Conservation (phyloP, 768 basidiomycete species). For the Pilatotrama ljubarskyi region DNA sequence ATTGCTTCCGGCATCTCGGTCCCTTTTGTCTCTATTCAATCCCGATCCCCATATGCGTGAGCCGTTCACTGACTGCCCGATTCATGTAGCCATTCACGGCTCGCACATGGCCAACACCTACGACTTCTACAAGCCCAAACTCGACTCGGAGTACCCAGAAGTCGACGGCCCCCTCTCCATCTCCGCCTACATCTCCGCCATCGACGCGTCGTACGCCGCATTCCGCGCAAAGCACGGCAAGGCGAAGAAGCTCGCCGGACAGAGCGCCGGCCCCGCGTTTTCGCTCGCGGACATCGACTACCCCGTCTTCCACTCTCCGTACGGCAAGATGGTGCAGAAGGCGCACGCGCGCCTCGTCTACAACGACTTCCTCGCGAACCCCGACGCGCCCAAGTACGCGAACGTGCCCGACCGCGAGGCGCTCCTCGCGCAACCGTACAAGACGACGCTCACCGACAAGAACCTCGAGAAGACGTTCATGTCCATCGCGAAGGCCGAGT, state of each 20-base stretch:
- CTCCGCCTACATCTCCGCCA: conserved; percentile 90
- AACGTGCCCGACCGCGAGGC: conserved; percentile 70
- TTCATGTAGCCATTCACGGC: conserved; percentile 80
- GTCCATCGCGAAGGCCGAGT: conserved; percentile 69
- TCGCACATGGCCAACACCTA: conserved; percentile 97
- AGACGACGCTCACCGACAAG: conserved; percentile 89
- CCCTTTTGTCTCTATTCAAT: not conserved
- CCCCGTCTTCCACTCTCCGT: conserved; percentile 94
- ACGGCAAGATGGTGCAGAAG: conserved; percentile 98
- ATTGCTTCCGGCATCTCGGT: not conserved
- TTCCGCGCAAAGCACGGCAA: conserved; percentile 82
- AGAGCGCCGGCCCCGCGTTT: conserved; percentile 47
- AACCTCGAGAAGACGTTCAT: conserved; percentile 94
- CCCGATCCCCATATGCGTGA: not conserved
- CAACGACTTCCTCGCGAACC: conserved; percentile 88
- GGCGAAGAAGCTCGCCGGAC: conserved; percentile 46
- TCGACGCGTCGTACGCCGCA: conserved; percentile 84
- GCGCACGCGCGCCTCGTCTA: conserved; percentile 89
- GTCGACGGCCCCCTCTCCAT: conserved; percentile 98
- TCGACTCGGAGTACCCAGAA: conserved; percentile 92
- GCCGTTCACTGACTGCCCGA: not conserved
- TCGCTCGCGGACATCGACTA: conserved; percentile 88
- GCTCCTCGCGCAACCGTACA: conserved; percentile 64
- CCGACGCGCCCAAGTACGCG: conserved; percentile 66
- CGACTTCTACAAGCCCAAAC: conserved; percentile 99